These are phyloP conservation scores for Candida albicans DNA, from an alignment of 1,139 yeast genomes.

Conservation along the genomic window DNA sequence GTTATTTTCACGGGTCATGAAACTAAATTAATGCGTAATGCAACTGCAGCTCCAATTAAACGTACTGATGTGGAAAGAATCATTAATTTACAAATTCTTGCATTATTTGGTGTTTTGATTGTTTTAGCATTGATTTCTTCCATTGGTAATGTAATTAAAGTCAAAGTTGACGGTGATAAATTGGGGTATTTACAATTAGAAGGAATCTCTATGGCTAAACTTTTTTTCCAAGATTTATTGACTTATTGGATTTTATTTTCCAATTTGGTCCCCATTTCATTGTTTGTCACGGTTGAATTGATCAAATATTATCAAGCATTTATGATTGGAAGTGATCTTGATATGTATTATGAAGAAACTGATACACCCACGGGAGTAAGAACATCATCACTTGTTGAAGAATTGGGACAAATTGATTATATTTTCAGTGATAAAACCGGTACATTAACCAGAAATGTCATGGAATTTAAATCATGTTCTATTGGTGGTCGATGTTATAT, in stretches of 20 bases:
- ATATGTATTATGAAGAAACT: slow-evolving; percentile 80
- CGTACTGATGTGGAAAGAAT: slow-evolving; percentile 96
- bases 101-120: slow-evolving; percentile 77
- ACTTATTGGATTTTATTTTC: slow-evolving; percentile 97
- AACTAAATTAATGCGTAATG: slow-evolving; percentile 96
- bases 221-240: slow-evolving; percentile 82
- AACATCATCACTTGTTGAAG: slow-evolving; percentile 94
- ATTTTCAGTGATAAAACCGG: slow-evolving; percentile 97
- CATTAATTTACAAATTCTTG: slow-evolving; percentile 88
- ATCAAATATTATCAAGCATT: slow-evolving; percentile 94
- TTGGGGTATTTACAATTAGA: slow-evolving; percentile 67
- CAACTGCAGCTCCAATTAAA: slow-evolving; percentile 97
- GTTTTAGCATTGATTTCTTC: slow-evolving; percentile 77
- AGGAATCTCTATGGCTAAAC: slow-evolving; percentile 64
- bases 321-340: slow-evolving; percentile 91
- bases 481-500: slow-evolving; percentile 92
- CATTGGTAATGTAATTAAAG: slow-evolving; percentile 80
- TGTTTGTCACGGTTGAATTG: slow-evolving; percentile 93
- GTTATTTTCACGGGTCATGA: slow-evolving; percentile 98
- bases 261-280: slow-evolving; percentile 90
- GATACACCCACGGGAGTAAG: slow-evolving; percentile 96
- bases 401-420: slow-evolving; percentile 92
- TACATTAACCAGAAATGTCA: slow-evolving; percentile 88
- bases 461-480: slow-evolving; percentile 95
- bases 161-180: slow-evolving; percentile 51